Evolutionary conservation across 768 basidiomycete genomes (phyloP), one percentile per base, ranked within the genome.

Genomic region (Epithele typhae): DNA sequence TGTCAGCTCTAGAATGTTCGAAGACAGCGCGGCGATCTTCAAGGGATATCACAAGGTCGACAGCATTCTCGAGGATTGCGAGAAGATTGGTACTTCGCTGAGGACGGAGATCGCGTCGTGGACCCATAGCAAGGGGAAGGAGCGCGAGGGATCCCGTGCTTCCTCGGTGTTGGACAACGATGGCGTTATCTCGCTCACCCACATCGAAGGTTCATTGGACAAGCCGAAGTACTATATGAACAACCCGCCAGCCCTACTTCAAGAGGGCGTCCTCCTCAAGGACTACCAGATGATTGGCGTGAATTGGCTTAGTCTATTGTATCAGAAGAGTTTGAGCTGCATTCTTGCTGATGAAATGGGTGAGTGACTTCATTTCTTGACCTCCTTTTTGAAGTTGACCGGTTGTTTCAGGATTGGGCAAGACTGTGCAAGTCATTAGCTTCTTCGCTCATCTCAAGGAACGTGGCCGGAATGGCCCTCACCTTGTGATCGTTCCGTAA

Each of bases 341-440:
- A 98, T 99, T 61, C 77, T 99, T 35, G 96, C 96, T 2, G 96
- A 99, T 65, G 96, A 99, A 66, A 99, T 99, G 96, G 95, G 95
- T 90, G 66, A 57, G 79, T 75, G 34, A 21, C 24, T 58, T 49
- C 27, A 30, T 7, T 30, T 30, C n/a, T n/a, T n/a, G n/a, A n/a
- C n/a, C n/a, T n/a, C n/a, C n/a, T n/a, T n/a, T n/a, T n/a, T n/a
- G n/a, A n/a, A n/a, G n/a, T n/a, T 30, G 27, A 30, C 14, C 27
- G 14, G 8, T 14, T 14, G 7, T 30, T 30, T 38, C 44, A 96
- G 95, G 95, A 59, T 82, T 99, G 53, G 96, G 96, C 22, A 99
- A 99, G 74, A 99, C 96, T 2, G 88, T 95, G 32, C 96, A 99
- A 69, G 96, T 99, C 45, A 99, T 99, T 64, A 88, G 93, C 45